These are phyloP conservation scores for Myxozyma monticola DNA, from an alignment of 805 yeast genomes.

Conservation along the genomic window DNA sequence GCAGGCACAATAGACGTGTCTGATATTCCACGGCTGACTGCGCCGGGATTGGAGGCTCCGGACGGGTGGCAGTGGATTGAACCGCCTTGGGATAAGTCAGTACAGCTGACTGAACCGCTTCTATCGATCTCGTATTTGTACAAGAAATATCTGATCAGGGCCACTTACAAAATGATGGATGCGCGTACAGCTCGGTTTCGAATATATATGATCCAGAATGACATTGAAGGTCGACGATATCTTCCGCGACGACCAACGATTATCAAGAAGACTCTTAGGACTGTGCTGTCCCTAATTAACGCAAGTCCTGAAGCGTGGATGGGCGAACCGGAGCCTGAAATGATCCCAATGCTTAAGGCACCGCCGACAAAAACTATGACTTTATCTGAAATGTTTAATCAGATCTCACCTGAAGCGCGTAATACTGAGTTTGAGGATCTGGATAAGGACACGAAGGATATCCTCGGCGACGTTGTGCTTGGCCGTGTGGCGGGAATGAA, in stretches of 20 bases:
- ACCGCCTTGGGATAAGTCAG: conserved; percentile 41
- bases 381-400: conserved; percentile 29
- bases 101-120: conserved; percentile 13
- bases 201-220: conserved; percentile 16
- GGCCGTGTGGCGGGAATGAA: conserved; percentile 49
- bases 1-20: conserved; percentile 52
- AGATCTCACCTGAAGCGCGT: conserved; percentile 20
- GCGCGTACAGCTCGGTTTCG: conserved; percentile 26
- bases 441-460: conserved; percentile 23
- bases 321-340: conserved; percentile 12
- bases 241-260: conserved; percentile 9
- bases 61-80: conserved; percentile 62
- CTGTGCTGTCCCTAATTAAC: conserved; percentile 9
- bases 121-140: conserved; percentile 42
- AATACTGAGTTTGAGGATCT: conserved; percentile 30
- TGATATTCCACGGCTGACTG: conserved; percentile 46
- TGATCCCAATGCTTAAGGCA: conserved; percentile 28
- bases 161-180: conserved; percentile 46
- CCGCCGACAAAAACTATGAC: conserved; percentile 34
- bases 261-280: conserved; percentile 10
- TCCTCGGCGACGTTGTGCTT: conserved; percentile 34
- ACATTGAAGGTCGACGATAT: conserved; percentile 25
- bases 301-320: conserved; percentile 19
- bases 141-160: conserved; percentile 44
- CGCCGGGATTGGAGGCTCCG: conserved; percentile 43